phyloP scores from a whole-genome alignment of 2,329 filamentous ascomycete genomes.

The Xylariaceae sp. region DNA sequence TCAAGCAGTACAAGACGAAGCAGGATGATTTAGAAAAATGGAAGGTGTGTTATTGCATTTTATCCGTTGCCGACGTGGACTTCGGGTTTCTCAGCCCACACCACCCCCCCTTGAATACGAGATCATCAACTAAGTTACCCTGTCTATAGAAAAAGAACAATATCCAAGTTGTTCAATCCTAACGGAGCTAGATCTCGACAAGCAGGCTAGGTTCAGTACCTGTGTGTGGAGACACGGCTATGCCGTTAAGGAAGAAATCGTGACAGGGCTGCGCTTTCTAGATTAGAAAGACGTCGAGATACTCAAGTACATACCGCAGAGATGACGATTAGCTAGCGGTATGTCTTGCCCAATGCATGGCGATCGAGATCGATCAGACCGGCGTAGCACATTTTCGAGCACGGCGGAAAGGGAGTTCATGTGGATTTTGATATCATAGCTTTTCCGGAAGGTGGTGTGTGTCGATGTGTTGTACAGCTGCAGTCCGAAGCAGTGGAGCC shows the following conservation, averaged over 20 bases:
- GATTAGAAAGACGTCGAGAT: slow-evolving; percentile 10
- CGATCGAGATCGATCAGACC: slow-evolving; percentile 34
- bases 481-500: slow-evolving; percentile 41
- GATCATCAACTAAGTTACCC: slow-evolving; percentile 30
- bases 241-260: slow-evolving; percentile 18
- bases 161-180: slow-evolving; percentile 83
- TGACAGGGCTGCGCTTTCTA: slow-evolving; percentile 15
- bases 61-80: slow-evolving; percentile 12
- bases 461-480: slow-evolving; percentile 57
- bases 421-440: slow-evolving; percentile 38
- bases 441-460: slow-evolving; percentile 43
- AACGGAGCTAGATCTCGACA: slow-evolving; percentile 37
- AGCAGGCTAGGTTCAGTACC: slow-evolving; percentile 12
- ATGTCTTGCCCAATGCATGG: slow-evolving; percentile 27
- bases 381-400: slow-evolving; percentile 33
- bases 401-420: slow-evolving; percentile 34
- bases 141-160: slow-evolving; percentile 82
- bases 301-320: slow-evolving; percentile 14
- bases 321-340: slow-evolving; percentile 9
- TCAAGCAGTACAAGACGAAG: slow-evolving; percentile 96
- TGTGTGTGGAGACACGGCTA: slow-evolving; percentile 21
- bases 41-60: slow-evolving; percentile 71
- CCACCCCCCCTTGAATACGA: slow-evolving; percentile 10
- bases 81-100: slow-evolving; percentile 24
- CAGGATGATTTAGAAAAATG: slow-evolving; percentile 96